Base-by-base conservation (phyloP, 306 rosid species). In the Dalbergia oliveri region DNA sequence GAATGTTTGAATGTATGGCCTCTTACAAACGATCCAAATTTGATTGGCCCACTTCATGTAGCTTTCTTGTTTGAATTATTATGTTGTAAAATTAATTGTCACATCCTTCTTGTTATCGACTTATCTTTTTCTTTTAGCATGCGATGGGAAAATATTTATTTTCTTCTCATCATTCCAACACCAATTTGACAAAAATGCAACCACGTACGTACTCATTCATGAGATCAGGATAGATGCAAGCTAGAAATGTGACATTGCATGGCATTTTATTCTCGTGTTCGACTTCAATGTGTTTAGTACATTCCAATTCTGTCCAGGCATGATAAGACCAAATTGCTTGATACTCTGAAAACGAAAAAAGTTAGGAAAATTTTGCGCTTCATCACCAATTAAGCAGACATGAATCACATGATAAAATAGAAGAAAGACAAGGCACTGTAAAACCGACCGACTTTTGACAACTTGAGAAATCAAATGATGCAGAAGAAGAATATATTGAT, bases 401-500 rank as follows among this genome's bases (percentile, higher is more conserved):
- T 53, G 64, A 57, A 44, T 44, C 59, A 53, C 59, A 53, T 54
- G 60, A 16, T 34, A 76, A 26, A 19, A 44, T 56, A 16, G 60
- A 43, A 57, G 76, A 31, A 58, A 33, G 16, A 26, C 33, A 34
- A 78, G 41, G 15, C 34, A 56, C 39, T 77, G 67, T 31, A 60
- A 19, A 60, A 65, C 13, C 23, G 8, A 49, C 6, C 0, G 8
- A 23, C 51, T 69, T 79, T 58, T 79, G 71, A 69, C 62, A 69
- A 49, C 49, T 62, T 9, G 73, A 76, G 59, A 76, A 77, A 37
- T 4, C 4, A 6, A 37, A 64, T 63, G 39, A 57, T 31, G 16
- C 31, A 54, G 21, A 26, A 66, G 73, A 33, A 33, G 39, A 18
- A 23, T 18, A 45, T 62, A 1, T 18, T 16, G 72, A 21, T 41